Evolutionary conservation across 306 rosid species (phyloP).

Genomic region (Begonia fuchsioides): DNA sequence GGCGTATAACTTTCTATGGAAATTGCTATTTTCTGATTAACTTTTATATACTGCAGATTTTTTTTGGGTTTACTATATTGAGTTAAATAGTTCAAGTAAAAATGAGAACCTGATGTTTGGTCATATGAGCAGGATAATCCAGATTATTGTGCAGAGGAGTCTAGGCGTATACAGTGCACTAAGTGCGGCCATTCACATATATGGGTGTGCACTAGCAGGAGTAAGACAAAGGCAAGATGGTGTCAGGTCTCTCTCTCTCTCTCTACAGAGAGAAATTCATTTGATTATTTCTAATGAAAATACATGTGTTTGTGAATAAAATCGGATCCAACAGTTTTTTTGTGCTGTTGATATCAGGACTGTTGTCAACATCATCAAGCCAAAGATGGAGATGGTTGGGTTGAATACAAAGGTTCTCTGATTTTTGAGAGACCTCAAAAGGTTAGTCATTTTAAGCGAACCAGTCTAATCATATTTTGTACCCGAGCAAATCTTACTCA

Average conservation of each 20-base stretch:
- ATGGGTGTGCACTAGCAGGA: slow-evolving; percentile 97
- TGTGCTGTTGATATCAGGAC: slow-evolving; percentile 36
- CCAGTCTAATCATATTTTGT: neutral
- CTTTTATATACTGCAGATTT: too few relatives aligned
- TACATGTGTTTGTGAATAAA: neutral
- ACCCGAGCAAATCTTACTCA: too few relatives aligned
- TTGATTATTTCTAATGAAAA: too few relatives aligned
- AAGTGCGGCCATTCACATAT: slow-evolving; percentile 92
- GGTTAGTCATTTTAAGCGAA: slow-evolving; percentile 22
- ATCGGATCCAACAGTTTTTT: slow-evolving; percentile 12
- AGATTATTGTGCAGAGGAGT: slow-evolving; percentile 73
- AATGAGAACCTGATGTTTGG: slow-evolving; percentile 9
- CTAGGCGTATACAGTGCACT: slow-evolving; percentile 89
- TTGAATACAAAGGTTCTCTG: slow-evolving; percentile 85
- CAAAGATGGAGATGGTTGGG: slow-evolving; percentile 99
- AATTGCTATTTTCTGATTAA: too few relatives aligned
- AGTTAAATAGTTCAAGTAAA: neutral
- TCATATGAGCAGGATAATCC: slow-evolving; percentile 42
- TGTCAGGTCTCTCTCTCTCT: slow-evolving; percentile 60
- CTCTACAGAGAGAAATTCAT: neutral
- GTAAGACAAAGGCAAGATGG: slow-evolving; percentile 92
- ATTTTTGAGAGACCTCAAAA: slow-evolving; percentile 70
- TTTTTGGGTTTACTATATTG: neutral
- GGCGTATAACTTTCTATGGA: too few relatives aligned
- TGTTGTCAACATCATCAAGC: slow-evolving; percentile 99